Percentiles rank a stretch among this genome's conserved stretches.
Evolutionary conservation across 192 early-diverging fungal species (phyloP).

Genomic region (Rhizoclosmatium globosum): DNA sequence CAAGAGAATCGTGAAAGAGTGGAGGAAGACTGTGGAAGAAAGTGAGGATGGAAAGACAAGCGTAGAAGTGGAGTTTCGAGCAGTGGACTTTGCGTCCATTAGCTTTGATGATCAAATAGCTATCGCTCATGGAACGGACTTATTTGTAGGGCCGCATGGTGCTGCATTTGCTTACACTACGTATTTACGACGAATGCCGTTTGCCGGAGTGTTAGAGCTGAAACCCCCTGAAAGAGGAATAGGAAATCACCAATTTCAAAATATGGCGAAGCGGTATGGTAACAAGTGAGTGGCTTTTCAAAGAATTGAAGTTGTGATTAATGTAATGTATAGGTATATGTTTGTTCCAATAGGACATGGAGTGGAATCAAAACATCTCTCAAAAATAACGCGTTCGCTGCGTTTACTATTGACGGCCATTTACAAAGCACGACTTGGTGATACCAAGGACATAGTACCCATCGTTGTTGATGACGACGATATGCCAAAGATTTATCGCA

Average conservation of each 20-base stretch:
- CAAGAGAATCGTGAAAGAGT: neutral
- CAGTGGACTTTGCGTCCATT: slow-evolving; percentile 37
- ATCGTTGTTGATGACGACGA: no score
- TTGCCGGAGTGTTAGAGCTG: slow-evolving; percentile 33
- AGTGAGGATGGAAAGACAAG: neutral
- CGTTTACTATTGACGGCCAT: neutral
- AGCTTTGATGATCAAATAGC: slow-evolving; percentile 32
- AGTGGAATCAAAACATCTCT: neutral
- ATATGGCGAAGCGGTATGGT: slow-evolving; percentile 20
- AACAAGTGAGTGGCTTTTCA: slow-evolving; percentile 4
- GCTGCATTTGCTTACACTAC: slow-evolving; percentile 29
- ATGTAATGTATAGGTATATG: neutral
- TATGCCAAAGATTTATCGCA: no score
- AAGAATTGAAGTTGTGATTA: neutral
- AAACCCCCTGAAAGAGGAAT: slow-evolving; percentile 29
- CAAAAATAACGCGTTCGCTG: neutral
- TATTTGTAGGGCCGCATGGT: slow-evolving; percentile 39
- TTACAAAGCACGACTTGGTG: neutral
- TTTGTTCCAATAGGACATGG: neutral
- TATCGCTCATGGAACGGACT: slow-evolving; percentile 32
- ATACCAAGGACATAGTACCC: no score
- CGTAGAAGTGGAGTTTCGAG: slow-evolving; percentile 20
- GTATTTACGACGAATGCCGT: slow-evolving; percentile 29
- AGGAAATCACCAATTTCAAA: slow-evolving; percentile 40
- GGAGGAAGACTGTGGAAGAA: neutral